Percentiles rank a stretch among this genome's conserved stretches.
Conservation (phyloP, 192 early-diverging fungal genomes). For the Umbelopsis sp. region DNA sequence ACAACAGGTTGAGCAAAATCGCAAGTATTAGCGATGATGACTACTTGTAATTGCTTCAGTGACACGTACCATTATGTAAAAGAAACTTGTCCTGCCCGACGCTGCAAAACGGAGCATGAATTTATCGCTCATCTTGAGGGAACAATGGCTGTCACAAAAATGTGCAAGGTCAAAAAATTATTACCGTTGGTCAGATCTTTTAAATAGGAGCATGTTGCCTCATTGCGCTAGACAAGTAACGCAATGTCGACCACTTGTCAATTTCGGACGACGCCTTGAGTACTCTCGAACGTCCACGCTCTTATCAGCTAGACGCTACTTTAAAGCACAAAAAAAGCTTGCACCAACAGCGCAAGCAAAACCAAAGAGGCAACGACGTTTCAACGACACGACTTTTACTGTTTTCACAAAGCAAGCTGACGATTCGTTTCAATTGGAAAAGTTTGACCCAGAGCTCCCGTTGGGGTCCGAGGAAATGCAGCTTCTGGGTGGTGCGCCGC, state of each 20-base stretch:
- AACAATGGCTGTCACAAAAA: neutral
- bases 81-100: neutral
- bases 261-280: too few relatives aligned
- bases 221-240: too few relatives aligned
- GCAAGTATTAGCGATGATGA: neutral
- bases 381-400: neutral
- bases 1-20: neutral
- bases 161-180: neutral
- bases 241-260: too few relatives aligned
- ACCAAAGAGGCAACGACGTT: neutral
- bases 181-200: too few relatives aligned
- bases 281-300: too few relatives aligned
- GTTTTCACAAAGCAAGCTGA: neutral
- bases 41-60: neutral
- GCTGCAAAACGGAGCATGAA: neutral
- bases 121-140: neutral
- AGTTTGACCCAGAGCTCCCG: slow-evolving; percentile 1
- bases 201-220: too few relatives aligned
- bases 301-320: too few relatives aligned
- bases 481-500: neutral
- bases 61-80: neutral
- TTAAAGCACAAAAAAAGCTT: too few relatives aligned
- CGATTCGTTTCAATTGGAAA: neutral
- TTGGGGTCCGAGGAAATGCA: slow-evolving; percentile 2
- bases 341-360: neutral